These are phyloP conservation scores for Silybum marianum DNA, from an alignment of 129 eudicot genomes.

Conservation along the genomic window DNA sequence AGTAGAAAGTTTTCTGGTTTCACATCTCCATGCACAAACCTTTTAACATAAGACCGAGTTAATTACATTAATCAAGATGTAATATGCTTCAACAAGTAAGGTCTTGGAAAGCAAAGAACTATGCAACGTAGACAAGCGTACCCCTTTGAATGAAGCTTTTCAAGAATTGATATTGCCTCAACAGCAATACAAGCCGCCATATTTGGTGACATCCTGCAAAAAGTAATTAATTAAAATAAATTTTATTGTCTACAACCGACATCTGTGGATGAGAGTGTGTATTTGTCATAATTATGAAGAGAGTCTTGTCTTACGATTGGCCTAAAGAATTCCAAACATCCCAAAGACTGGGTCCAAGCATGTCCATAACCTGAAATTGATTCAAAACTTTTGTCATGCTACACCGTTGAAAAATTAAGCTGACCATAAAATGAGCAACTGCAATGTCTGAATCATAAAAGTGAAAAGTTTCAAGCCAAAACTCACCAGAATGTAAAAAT, in stretches of 20 bases:
- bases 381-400: constrained; percentile 3
- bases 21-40: constrained; percentile 99
- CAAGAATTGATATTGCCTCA: constrained; percentile 97
- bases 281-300: constrained; percentile 8
- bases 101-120: background rate
- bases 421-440: background rate
- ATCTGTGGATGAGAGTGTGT: background rate
- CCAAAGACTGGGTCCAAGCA: constrained; percentile 99
- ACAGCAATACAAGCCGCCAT: constrained; percentile 99
- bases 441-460: background rate
- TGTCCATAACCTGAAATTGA: constrained; percentile 86
- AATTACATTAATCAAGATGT: background rate
- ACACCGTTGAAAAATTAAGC: background rate
- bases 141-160: constrained; percentile 97
- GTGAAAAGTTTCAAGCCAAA: constrained; percentile 17
- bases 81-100: background rate
- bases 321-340: constrained; percentile 98
- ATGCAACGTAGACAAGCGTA: constrained; percentile 18
- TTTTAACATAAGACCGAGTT: constrained; percentile 31
- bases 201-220: constrained; percentile 83
- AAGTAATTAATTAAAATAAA: constrained; percentile 17
- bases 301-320: constrained; percentile 78
- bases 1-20: constrained; percentile 97
- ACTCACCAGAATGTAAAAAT: constrained; percentile 92
- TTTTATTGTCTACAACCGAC: background rate